These are phyloP conservation scores for Penicillium bialowiezense DNA, from an alignment of 495 filamentous ascomycete species.

Conservation along the genomic window DNA sequence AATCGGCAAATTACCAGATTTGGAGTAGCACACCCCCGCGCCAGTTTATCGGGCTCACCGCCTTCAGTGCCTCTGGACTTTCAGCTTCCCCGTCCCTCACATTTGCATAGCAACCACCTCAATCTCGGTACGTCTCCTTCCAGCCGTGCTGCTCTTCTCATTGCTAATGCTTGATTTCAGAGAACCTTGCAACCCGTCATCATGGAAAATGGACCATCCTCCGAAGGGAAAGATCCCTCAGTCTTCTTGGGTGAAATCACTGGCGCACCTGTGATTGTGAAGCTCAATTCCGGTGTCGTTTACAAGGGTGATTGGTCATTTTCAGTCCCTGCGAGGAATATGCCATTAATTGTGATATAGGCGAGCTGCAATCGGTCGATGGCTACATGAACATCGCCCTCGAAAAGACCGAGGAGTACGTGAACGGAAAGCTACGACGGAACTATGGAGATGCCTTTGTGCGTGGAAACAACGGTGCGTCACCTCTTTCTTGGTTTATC, in stretches of 20 bases:
- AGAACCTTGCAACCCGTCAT: not conserved
- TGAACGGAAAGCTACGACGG: conserved; percentile 74
- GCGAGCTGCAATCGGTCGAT: conserved; percentile 92
- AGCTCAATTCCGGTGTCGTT: conserved; percentile 91
- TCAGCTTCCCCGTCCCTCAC: not conserved
- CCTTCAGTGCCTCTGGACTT: too few species aligned
- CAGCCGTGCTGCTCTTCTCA: not conserved
- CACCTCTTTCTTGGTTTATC: not conserved
- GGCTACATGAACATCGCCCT: conserved; percentile 99
- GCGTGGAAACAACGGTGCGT: conserved; percentile 87
- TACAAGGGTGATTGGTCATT: conserved; percentile 71
- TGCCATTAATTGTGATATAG: conserved; percentile 39
- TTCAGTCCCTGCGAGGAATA: not conserved
- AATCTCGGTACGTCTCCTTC: too few species aligned
- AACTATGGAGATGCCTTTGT: conserved; percentile 95
- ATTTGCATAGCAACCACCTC: not conserved
- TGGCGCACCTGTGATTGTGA: conserved; percentile 86
- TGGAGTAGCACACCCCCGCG: not conserved
- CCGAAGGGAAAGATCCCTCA: conserved; percentile 82
- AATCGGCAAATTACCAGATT: too few species aligned
- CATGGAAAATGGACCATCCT: conserved; percentile 72
- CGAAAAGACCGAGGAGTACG: conserved; percentile 89
- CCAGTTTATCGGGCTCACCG: too few species aligned
- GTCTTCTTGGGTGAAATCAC: conserved; percentile 90
- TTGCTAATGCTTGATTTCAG: not conserved